Evolutionary conservation across 257 asterid genomes (phyloP).

Genomic region (Paulownia fortunei): DNA sequence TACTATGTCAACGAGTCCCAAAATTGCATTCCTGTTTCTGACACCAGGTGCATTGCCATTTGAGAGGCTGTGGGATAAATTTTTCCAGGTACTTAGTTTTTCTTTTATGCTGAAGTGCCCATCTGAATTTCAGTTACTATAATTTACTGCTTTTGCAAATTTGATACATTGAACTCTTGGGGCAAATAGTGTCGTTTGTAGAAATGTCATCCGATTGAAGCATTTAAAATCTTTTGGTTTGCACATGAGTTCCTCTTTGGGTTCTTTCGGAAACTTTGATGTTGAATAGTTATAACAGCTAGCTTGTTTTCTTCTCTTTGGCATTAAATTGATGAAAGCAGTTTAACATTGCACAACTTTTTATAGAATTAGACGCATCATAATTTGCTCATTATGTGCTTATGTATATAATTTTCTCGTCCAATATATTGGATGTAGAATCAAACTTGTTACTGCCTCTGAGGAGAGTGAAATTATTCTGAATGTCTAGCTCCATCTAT

Average conservation of each 20-base stretch:
- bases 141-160: conserved; percentile 8
- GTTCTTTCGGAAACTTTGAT: conserved; percentile 18
- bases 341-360: neutral
- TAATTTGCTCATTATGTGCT: neutral
- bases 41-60: conserved; percentile 97
- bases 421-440: neutral
- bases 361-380: neutral
- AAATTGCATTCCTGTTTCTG: conserved; percentile 92
- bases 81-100: conserved; percentile 75
- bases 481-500: neutral
- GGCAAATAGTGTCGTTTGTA: conserved; percentile 9
- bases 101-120: neutral
- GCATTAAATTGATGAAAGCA: conserved; percentile 7
- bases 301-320: neutral
- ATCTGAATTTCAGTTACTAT: neutral
- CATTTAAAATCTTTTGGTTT: conserved; percentile 5
- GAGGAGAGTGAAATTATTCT: neutral
- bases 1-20: conserved; percentile 53
- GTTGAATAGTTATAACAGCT: neutral
- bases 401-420: neutral
- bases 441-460: neutral
- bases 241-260: conserved; percentile 6
- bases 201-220: conserved; percentile 4
- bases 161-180: conserved; percentile 1
- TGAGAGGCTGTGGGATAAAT: conserved; percentile 96